phyloP scores from a whole-genome alignment of 2,329 filamentous ascomycete species.

The Microcyclospora pomicola region DNA sequence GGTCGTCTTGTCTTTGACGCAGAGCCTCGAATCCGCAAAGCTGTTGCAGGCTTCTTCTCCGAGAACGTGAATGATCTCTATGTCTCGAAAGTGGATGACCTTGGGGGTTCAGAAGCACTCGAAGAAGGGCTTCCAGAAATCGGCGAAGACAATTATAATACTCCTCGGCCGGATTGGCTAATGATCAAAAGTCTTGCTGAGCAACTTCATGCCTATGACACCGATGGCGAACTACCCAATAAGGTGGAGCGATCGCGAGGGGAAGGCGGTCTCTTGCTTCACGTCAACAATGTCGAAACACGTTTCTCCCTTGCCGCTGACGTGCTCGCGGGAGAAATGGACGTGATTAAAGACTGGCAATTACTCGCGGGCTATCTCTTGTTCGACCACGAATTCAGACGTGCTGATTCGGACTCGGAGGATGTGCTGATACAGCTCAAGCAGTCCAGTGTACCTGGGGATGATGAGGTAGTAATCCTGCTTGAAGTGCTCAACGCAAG shows the following conservation, averaged over 20 bases:
- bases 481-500: conserved; percentile 76
- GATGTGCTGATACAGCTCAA: conserved; percentile 53
- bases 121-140: conserved; percentile 62
- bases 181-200: conserved; percentile 84
- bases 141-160: conserved; percentile 48
- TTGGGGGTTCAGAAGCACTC: conserved; percentile 65
- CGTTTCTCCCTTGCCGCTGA: conserved; percentile 77
- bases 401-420: conserved; percentile 41
- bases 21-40: conserved; percentile 71
- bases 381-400: conserved; percentile 62
- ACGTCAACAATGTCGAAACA: conserved; percentile 56
- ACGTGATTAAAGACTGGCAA: conserved; percentile 77
- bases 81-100: conserved; percentile 64
- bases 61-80: conserved; percentile 74
- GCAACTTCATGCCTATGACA: conserved; percentile 68
- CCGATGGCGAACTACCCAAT: conserved; percentile 33
- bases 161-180: conserved; percentile 69
- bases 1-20: conserved; percentile 81
- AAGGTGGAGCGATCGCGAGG: conserved; percentile 30
- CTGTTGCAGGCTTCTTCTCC: conserved; percentile 80
- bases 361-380: conserved; percentile 77
- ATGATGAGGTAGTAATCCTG: conserved; percentile 69
- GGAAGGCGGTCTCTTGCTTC: conserved; percentile 35
- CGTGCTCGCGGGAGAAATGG: conserved; percentile 67
- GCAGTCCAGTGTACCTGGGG: conserved; percentile 55